Evolutionary conservation across 345 rosid species (phyloP).

Genomic region (Eucalyptus pauciflora): DNA sequence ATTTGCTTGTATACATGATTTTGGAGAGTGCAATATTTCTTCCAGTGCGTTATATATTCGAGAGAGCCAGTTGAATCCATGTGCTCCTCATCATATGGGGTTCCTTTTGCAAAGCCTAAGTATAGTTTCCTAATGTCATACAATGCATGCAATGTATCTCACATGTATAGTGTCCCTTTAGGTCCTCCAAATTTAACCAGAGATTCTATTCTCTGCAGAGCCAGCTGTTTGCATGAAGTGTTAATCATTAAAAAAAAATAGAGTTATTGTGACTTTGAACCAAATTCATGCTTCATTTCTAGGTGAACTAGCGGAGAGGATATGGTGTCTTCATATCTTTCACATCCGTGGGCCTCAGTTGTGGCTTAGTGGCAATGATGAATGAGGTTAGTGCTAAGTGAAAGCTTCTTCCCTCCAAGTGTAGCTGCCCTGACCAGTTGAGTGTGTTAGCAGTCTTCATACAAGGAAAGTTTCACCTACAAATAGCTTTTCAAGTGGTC

Average conservation of each 20-base stretch:
- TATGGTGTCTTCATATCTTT: slow-evolving; percentile 63
- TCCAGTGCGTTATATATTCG: not conserved
- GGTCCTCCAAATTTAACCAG: not conserved
- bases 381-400: not conserved
- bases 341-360: slow-evolving; percentile 28
- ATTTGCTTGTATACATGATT: not conserved
- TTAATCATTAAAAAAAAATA: not conserved
- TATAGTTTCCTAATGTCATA: not conserved
- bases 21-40: not conserved
- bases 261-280: not conserved
- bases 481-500: not conserved
- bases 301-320: slow-evolving; percentile 76
- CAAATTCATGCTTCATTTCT: not conserved
- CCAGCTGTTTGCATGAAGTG: not conserved
- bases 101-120: not conserved
- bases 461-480: not conserved
- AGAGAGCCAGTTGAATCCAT: not conserved
- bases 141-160: not conserved
- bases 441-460: not conserved
- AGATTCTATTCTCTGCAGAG: not conserved
- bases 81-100: not conserved
- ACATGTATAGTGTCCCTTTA: not conserved
- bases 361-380: not conserved
- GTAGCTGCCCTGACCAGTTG: not conserved
- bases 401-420: not conserved